Conservation (phyloP, 2,329 filamentous ascomycete species). For the Incumbomyces lentus region DNA sequence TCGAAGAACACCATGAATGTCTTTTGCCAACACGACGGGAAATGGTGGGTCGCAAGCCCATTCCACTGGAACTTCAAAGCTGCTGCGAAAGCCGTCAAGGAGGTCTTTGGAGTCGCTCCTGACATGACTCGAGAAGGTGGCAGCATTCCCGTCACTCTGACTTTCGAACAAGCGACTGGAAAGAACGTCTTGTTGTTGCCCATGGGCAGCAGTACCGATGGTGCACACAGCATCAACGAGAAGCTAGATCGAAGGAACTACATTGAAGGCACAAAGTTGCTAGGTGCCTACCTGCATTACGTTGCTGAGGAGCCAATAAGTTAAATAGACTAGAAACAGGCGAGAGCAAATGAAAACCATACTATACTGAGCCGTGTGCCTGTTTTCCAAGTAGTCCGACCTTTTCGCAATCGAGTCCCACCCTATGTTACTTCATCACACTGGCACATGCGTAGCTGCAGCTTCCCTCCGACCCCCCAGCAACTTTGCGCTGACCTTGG, state of each 20-base stretch:
- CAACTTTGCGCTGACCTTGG: too few relatives aligned
- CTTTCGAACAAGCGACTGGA: conserved; percentile 92
- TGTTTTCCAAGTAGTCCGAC: too few relatives aligned
- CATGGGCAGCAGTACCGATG: conserved; percentile 95
- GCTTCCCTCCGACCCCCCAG: too few relatives aligned
- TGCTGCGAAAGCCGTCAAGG: conserved; percentile 88
- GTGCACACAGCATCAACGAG: conserved; percentile 96
- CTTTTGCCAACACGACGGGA: conserved; percentile 76
- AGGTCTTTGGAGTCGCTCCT: conserved; percentile 85
- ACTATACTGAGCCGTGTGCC: too few relatives aligned
- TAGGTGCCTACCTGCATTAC: conserved; percentile 92
- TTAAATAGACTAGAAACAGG: neutral
- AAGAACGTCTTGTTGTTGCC: conserved; percentile 95
- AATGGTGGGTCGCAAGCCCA: conserved; percentile 97
- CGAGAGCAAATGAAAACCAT: too few relatives aligned
- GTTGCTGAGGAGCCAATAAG: conserved; percentile 74
- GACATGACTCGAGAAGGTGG: conserved; percentile 95
- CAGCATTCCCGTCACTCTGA: conserved; percentile 92
- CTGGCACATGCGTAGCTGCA: too few relatives aligned
- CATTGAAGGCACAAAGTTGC: conserved; percentile 91
- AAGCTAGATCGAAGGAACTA: conserved; percentile 96
- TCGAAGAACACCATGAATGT: conserved; percentile 88
- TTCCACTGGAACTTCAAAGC: conserved; percentile 99
- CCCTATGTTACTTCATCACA: too few relatives aligned
- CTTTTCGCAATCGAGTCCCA: too few relatives aligned